A percentile compares a stretch with the other conserved stretches of the same genome.
Conservation (phyloP, 2,329 filamentous ascomycete genomes). For the Diplodia sapinea region DNA sequence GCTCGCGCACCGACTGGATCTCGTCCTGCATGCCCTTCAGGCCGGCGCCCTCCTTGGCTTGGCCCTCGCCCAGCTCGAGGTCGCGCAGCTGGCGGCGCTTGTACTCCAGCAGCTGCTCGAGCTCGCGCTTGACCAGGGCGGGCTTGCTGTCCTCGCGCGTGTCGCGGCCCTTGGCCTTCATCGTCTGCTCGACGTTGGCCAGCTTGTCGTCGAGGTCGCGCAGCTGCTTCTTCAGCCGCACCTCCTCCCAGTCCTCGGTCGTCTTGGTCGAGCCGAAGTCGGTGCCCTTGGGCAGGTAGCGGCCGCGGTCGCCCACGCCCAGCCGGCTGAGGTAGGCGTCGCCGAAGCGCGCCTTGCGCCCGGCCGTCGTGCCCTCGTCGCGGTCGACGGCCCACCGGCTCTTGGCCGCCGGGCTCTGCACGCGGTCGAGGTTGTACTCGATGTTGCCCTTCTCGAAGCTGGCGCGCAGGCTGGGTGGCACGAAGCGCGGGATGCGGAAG, state of each 20-base stretch:
- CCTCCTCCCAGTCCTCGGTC: slow-evolving; percentile 96
- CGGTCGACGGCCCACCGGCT: slow-evolving; percentile 78
- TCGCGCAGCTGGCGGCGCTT: slow-evolving; percentile 82
- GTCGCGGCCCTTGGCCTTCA: slow-evolving; percentile 58
- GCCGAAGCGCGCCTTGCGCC: slow-evolving; percentile 95
- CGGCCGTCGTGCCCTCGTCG: slow-evolving; percentile 80
- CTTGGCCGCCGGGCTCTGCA: slow-evolving; percentile 61
- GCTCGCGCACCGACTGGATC: slow-evolving; percentile 86
- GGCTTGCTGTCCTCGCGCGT: slow-evolving; percentile 79
- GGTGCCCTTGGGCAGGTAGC: slow-evolving; percentile 80
- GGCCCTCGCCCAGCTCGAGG: slow-evolving; percentile 73
- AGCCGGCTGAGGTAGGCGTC: slow-evolving; percentile 94
- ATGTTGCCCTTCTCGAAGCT: slow-evolving; percentile 97
- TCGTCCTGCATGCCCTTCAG: slow-evolving; percentile 83
- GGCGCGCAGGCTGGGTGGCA: slow-evolving; percentile 86
- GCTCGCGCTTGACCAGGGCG: slow-evolving; percentile 88
- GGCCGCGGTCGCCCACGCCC: slow-evolving; percentile 73
- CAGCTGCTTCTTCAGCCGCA: slow-evolving; percentile 90
- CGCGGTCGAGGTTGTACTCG: slow-evolving; percentile 89
- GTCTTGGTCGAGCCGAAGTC: slow-evolving; percentile 86
- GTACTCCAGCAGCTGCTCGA: slow-evolving; percentile 93
- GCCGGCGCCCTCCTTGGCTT: slow-evolving; percentile 70
- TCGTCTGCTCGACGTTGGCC: slow-evolving; percentile 76
- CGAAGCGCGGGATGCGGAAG: slow-evolving; percentile 87
- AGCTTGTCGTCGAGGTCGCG: slow-evolving; percentile 88